These are phyloP conservation scores for Ustilago bromivora DNA, from an alignment of 1,284 basidiomycete species.

Conservation along the genomic window DNA sequence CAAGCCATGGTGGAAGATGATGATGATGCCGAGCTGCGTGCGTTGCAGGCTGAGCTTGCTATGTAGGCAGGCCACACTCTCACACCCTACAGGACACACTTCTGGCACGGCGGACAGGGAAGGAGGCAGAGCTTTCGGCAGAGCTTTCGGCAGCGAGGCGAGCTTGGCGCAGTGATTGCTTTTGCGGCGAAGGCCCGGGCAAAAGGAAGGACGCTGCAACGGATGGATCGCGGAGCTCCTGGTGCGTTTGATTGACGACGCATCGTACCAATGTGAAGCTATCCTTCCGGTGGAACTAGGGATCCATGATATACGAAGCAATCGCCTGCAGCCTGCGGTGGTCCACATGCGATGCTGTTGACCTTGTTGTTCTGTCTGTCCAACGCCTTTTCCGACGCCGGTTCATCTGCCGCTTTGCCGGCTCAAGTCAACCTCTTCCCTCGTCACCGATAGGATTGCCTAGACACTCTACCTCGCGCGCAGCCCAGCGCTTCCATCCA, in stretches of 20 bases:
- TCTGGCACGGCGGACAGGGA: background rate
- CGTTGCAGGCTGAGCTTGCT: conserved; percentile 83
- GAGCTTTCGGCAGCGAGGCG: background rate
- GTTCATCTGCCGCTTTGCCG: too few relatives aligned
- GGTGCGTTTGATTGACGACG: background rate
- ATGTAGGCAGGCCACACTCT: conserved; percentile 44
- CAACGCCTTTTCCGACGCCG: too few relatives aligned
- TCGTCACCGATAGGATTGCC: too few relatives aligned
- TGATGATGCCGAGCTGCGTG: conserved; percentile 90
- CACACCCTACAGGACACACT: background rate
- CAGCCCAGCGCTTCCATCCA: too few relatives aligned
- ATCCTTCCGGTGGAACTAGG: background rate
- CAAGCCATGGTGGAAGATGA: conserved; percentile 81
- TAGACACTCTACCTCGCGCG: too few relatives aligned
- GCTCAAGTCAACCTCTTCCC: too few relatives aligned
- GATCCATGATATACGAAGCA: background rate
- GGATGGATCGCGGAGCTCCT: background rate
- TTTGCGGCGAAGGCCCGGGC: background rate
- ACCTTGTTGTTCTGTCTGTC: too few relatives aligned
- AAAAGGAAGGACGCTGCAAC: background rate
- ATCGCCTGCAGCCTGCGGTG: too few relatives aligned
- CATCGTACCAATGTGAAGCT: background rate
- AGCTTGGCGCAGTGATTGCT: background rate
- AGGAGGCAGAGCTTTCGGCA: too few relatives aligned
- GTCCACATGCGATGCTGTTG: too few relatives aligned